phyloP scores from a whole-genome alignment of 169 alveolate genomes.

The Eimeria maxima region DNA sequence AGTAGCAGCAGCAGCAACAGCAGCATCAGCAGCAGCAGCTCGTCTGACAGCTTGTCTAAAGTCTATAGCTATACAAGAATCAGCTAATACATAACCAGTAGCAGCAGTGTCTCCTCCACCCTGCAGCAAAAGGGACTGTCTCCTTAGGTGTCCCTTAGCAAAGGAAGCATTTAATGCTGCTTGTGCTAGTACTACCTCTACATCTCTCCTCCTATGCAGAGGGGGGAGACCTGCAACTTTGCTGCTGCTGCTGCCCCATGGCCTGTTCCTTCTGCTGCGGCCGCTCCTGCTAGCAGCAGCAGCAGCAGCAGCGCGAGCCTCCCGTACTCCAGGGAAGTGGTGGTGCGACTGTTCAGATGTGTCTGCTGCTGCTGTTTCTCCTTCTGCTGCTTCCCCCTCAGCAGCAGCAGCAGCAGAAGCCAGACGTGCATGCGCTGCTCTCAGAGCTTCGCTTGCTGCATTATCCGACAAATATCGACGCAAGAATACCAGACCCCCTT shows the following conservation, averaged over 20 bases:
- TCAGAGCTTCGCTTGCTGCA: background rate
- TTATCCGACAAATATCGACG: background rate
- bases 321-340: conserved; percentile 16
- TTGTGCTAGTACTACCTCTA: background rate
- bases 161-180: background rate
- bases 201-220: background rate
- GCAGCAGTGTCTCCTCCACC: background rate
- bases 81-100: conserved; percentile 8
- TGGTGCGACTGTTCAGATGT: background rate
- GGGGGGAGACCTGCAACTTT: conserved; percentile 5
- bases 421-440: background rate
- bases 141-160: background rate
- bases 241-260: conserved; percentile 16
- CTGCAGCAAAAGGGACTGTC: background rate
- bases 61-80: conserved; percentile 30
- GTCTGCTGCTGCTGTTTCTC: background rate
- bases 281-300: background rate
- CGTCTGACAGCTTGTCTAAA: background rate
- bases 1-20: background rate
- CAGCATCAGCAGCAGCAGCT: too few species aligned
- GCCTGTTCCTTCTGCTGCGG: too few species aligned
- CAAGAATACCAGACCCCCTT: background rate
- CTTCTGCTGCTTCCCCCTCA: too few species aligned
- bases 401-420: background rate
- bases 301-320: background rate